phyloP scores from a whole-genome alignment of 2,329 filamentous ascomycete genomes.

The Xylaria multiplex region DNA sequence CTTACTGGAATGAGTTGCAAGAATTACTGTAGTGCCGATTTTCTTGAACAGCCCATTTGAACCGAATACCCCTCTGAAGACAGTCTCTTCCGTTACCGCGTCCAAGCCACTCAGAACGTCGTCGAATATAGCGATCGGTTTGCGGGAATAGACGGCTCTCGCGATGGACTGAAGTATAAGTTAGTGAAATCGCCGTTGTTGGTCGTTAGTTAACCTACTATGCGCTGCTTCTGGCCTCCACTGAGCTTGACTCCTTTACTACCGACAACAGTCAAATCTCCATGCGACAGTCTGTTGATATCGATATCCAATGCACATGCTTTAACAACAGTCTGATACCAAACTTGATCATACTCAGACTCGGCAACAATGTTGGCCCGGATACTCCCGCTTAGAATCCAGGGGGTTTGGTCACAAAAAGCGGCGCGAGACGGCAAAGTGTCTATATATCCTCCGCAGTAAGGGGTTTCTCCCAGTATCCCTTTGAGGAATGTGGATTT shows the following conservation, averaged over 20 bases:
- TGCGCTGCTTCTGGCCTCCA: constrained; percentile 43
- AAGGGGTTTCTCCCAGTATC: constrained; percentile 23
- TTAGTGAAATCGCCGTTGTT: constrained; percentile 2
- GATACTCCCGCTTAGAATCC: constrained; percentile 50
- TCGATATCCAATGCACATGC: constrained; percentile 42
- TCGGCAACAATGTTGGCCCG: constrained; percentile 46
- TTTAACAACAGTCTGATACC: constrained; percentile 43
- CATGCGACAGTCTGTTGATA: constrained; percentile 43
- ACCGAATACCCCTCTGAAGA: constrained; percentile 23
- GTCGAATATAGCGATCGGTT: constrained; percentile 27
- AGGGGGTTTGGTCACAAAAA: constrained; percentile 40
- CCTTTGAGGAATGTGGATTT: constrained; percentile 33
- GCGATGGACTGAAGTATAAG: constrained; percentile 19
- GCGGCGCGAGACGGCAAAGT: constrained; percentile 16
- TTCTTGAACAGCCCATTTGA: constrained; percentile 22
- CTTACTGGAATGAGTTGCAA: constrained; percentile 32
- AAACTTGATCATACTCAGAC: constrained; percentile 44
- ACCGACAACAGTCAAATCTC: constrained; percentile 39
- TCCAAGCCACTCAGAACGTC: constrained; percentile 31
- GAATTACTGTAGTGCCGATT: constrained; percentile 20
- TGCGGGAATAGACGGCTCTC: constrained; percentile 26
- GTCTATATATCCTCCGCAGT: background rate
- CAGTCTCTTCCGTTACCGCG: constrained; percentile 17
- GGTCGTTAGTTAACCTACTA: constrained; percentile 18
- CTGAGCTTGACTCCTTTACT: constrained; percentile 38